These are phyloP conservation scores for Ceratocystiopsis minuta DNA, from an alignment of 2,329 filamentous ascomycete species.

Conservation along the genomic window DNA sequence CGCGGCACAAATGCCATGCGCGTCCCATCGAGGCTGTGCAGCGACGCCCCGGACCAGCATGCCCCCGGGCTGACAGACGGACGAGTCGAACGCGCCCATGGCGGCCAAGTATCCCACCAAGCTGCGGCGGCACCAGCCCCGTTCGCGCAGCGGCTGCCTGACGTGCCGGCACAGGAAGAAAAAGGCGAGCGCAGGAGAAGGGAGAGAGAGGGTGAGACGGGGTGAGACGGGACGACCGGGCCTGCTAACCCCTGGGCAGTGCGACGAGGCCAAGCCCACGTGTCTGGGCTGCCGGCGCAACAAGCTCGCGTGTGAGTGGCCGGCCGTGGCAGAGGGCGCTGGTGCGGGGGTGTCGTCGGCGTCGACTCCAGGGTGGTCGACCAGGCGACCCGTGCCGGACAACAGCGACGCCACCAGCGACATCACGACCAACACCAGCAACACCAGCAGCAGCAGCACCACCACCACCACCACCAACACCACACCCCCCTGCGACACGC, in stretches of 20 bases:
- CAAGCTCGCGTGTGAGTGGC: slow-evolving; percentile 8
- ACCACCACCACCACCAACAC: not conserved
- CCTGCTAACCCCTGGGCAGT: slow-evolving; percentile 5
- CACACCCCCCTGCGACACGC: not conserved
- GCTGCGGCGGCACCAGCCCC: slow-evolving; percentile 8
- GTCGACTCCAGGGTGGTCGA: too few species aligned
- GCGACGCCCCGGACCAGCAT: too few species aligned
- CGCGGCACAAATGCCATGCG: too few species aligned
- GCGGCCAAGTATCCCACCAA: slow-evolving; percentile 11
- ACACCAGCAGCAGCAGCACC: not conserved
- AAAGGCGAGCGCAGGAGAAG: slow-evolving; percentile 3
- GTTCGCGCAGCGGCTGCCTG: slow-evolving; percentile 9
- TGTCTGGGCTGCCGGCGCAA: slow-evolving; percentile 8
- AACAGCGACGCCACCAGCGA: not conserved
- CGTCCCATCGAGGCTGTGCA: too few species aligned
- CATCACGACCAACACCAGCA: not conserved
- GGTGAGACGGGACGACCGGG: too few species aligned
- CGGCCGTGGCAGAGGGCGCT: too few species aligned
- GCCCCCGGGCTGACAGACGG: too few species aligned
- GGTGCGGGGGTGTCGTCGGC: too few species aligned
- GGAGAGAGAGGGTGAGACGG: not conserved
- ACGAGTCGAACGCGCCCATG: not conserved
- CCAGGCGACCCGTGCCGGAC: too few species aligned
- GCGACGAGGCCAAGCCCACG: slow-evolving; percentile 7
- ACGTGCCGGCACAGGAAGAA: slow-evolving; percentile 10